Percentiles rank a stretch among this genome's conserved stretches.
phyloP scores from a whole-genome alignment of 2,329 filamentous ascomycete species.

The Cryphonectria carpinicola region DNA sequence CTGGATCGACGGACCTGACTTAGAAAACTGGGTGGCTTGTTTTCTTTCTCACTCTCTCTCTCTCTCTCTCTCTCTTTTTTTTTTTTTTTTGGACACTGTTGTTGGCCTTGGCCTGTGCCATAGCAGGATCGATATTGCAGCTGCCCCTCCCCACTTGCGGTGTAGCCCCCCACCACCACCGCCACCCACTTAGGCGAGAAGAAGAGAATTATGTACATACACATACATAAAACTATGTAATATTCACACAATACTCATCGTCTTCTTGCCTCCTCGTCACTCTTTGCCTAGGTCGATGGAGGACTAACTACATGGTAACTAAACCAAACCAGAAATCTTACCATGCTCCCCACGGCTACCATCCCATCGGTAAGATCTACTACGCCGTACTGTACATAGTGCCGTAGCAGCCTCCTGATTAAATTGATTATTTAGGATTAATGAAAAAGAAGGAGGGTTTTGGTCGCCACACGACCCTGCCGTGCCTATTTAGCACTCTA shows the following conservation, averaged over 20 bases:
- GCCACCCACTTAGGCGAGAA: not conserved
- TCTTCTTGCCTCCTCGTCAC: not conserved
- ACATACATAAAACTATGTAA: not conserved
- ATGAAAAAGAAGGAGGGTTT: not conserved
- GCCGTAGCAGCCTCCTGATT: not conserved
- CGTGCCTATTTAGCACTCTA: not conserved
- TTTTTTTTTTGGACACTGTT: not conserved
- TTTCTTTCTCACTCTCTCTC: not conserved
- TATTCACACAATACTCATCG: not conserved
- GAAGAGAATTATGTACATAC: not conserved
- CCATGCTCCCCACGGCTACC: not conserved
- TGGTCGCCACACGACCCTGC: not conserved
- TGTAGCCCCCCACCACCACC: not conserved
- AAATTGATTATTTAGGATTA: not conserved
- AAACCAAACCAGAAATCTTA: not conserved
- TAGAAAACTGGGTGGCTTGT: not conserved
- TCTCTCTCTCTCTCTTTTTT: not conserved
- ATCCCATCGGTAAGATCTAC: constrained; percentile 1
- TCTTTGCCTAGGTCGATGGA: not conserved
- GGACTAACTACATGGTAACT: not conserved
- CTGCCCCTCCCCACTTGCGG: constrained; percentile 4
- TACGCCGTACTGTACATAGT: not conserved
- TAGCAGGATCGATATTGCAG: constrained; percentile 15
- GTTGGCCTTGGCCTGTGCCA: constrained; percentile 4
- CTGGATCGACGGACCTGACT: not conserved